Percentiles rank a stretch among this genome's conserved stretches.
Evolutionary conservation across 1,284 basidiomycete genomes (phyloP).

Genomic region (Puccinia polysora): DNA sequence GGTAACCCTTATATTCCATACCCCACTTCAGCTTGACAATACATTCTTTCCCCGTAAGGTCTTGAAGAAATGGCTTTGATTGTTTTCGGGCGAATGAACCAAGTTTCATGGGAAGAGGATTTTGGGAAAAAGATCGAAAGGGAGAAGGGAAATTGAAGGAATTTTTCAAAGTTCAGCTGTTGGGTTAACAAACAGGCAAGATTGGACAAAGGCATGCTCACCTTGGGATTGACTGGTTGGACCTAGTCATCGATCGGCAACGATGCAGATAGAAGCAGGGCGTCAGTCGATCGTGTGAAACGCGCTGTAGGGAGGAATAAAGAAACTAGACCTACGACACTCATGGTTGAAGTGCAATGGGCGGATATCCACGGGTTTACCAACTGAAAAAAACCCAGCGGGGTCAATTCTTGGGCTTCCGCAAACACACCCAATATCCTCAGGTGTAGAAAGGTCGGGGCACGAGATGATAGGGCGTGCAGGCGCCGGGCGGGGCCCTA

Average conservation of each 20-base stretch:
- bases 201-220: not conserved
- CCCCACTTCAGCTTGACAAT: conserved; percentile 97
- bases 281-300: not conserved
- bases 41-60: conserved; percentile 94
- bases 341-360: conserved; percentile 19
- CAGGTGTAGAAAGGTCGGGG: too few relatives aligned
- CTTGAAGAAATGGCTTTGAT: conserved; percentile 79
- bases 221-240: conserved; percentile 89
- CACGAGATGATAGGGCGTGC: too few relatives aligned
- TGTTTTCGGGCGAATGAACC: not conserved
- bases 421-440: too few relatives aligned
- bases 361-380: too few relatives aligned
- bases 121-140: not conserved
- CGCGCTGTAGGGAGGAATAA: not conserved
- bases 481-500: too few relatives aligned
- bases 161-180: too few relatives aligned
- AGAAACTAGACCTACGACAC: conserved; percentile 12
- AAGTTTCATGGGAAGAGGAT: not conserved
- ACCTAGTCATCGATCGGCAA: conserved; percentile 56
- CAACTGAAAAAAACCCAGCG: too few relatives aligned
- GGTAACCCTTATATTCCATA: conserved; percentile 96
- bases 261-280: not conserved
- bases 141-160: not conserved
- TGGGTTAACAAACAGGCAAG: not conserved
- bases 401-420: too few relatives aligned